Evolutionary conservation across 2,329 filamentous ascomycete genomes (phyloP), one percentile per base, ranked within the genome.

Genomic region (Monilinia polystroma): DNA sequence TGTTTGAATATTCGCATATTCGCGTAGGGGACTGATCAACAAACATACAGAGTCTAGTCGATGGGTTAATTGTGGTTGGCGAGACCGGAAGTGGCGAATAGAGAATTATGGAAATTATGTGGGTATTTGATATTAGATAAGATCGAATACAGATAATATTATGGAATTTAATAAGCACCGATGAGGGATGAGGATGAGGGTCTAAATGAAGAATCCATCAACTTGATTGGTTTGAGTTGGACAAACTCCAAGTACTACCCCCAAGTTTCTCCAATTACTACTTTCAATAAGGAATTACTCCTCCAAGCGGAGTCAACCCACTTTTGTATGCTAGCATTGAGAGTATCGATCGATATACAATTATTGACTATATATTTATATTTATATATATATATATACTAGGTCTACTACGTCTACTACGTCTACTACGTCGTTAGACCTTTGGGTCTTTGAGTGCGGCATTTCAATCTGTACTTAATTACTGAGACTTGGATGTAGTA

Each of bases 11-110:
- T 32, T 58, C 23, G 41, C 23, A 60, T 49, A 49, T 60, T 49
- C 57, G 57, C 43, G 26, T 60, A 35, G 29, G 35, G 20, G 20
- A 49, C 20, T 35, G 56, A 59, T 60, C 43, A n/a, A 35, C 57
- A 29, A n/a, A 35, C 57, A 29, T 20, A 47, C 16, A 32, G 23
- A 20, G 20, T 5, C 26, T 29, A 2, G 56, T 26, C 7, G n/a
- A 23, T 56, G 38, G 41, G 23, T 41, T 41, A 41, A 45, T 45
- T 58, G 23, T 43, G 38, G n/a, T 57, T 43, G 56, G 41, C 56
- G 41, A 59, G 56, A 59, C 26, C 41, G 26, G 45, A 60, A 60
- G 58, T 60, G 58, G 58, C 58, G 58, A 60, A 60, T 60, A 43
- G 29, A n/a, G 23, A 8, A 14, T 18, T 32, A 29, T 41, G 55